A percentile compares a stretch with the other conserved stretches of the same genome.
Conservation (phyloP, 306 rosid species). For the Echinosophora koreensis region DNA sequence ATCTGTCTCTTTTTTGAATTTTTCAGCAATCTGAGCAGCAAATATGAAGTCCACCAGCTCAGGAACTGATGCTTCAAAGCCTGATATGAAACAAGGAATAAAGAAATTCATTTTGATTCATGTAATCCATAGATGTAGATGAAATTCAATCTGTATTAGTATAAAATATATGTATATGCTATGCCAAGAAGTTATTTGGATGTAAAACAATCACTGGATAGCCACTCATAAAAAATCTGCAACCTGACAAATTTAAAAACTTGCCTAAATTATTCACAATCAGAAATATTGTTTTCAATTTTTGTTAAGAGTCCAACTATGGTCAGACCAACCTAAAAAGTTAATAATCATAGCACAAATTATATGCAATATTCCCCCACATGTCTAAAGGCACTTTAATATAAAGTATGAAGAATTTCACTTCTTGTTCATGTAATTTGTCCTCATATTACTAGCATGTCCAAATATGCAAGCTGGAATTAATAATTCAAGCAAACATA, state of each 20-base stretch:
- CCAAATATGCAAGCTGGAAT: constrained; percentile 19
- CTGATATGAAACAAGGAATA: constrained; percentile 55
- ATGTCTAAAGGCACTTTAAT: constrained; percentile 4
- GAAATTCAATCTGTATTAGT: constrained; percentile 16
- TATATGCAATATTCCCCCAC: constrained; percentile 15
- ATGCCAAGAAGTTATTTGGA: constrained; percentile 36
- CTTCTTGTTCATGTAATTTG: background rate
- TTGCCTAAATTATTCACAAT: constrained; percentile 27
- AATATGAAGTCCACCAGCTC: constrained; percentile 84
- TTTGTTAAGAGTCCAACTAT: background rate
- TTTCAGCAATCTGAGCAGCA: constrained; percentile 83
- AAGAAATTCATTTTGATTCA: constrained; percentile 33
- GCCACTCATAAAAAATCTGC: background rate
- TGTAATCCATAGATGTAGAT: constrained; percentile 17
- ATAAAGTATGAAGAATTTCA: constrained; percentile 1
- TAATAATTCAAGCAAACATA: constrained; percentile 15
- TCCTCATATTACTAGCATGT: constrained; percentile 13
- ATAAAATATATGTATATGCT: constrained; percentile 4
- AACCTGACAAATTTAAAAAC: constrained; percentile 21
- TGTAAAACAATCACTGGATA: constrained; percentile 29
- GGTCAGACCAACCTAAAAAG: constrained; percentile 8
- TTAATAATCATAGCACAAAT: constrained; percentile 3
- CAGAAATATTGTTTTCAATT: background rate
- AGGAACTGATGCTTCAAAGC: constrained; percentile 71
- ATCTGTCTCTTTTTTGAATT: constrained; percentile 62